These are phyloP conservation scores for Ehretia macrophylla DNA, from an alignment of 257 asterid genomes.

Conservation along the genomic window DNA sequence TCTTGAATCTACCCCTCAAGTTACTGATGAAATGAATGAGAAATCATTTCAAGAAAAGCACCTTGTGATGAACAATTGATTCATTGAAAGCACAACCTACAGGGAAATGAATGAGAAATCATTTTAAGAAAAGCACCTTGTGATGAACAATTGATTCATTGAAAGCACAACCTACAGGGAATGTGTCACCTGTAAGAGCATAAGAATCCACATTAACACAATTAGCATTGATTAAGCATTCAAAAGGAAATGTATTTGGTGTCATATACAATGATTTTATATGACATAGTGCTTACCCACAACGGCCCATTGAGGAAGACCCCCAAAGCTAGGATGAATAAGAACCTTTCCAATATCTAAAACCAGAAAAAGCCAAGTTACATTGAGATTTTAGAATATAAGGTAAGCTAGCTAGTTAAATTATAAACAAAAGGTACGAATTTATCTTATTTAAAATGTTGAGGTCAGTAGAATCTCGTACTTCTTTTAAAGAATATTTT, in stretches of 20 bases:
- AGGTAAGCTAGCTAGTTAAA: no score
- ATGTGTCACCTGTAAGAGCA: slow-evolving; percentile 93
- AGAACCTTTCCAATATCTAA: slow-evolving; percentile 89
- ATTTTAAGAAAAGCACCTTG: slow-evolving; percentile 35
- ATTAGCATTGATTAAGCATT: no score
- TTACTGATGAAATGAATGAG: neutral
- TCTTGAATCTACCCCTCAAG: no score
- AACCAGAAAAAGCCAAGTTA: neutral
- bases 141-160: slow-evolving; percentile 68
- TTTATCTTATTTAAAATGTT: no score
- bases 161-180: slow-evolving; percentile 87
- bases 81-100: slow-evolving; percentile 47
- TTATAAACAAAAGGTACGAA: no score
- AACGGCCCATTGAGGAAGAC: slow-evolving; percentile 96
- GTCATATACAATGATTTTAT: no score
- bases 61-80: slow-evolving; percentile 75
- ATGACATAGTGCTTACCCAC: slow-evolving; percentile 39
- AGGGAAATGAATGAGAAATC: neutral
- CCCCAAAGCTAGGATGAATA: slow-evolving; percentile 68
- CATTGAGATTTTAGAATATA: neutral
- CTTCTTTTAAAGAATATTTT: no score
- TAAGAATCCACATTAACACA: no score
- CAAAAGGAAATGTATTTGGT: no score
- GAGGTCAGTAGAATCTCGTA: no score
- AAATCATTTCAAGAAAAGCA: neutral